phyloP scores from a whole-genome alignment of 2,329 filamentous ascomycete species.

The Alternaria atra region DNA sequence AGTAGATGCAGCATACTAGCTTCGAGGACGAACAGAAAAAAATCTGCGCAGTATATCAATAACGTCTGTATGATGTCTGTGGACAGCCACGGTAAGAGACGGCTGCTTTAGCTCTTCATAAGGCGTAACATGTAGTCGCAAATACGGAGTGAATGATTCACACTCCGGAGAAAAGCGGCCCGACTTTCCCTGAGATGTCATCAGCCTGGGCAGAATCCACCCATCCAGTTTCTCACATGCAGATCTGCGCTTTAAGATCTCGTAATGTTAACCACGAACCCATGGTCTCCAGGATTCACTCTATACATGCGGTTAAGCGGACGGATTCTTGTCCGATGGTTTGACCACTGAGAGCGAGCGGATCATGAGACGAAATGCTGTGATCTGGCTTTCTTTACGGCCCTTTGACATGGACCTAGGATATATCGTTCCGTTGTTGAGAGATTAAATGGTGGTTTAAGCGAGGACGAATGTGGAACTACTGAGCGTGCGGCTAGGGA shows the following conservation, averaged over 20 bases:
- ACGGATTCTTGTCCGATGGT: not conserved
- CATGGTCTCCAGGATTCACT: constrained; percentile 13
- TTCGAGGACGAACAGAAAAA: no score
- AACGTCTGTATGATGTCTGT: no score
- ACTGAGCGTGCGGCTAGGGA: constrained; percentile 8
- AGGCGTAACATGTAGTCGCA: no score
- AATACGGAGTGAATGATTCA: constrained; percentile 1
- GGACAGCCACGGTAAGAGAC: no score
- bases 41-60: no score
- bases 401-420: constrained; percentile 7
- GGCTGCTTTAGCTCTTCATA: no score
- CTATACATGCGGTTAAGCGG: constrained; percentile 4
- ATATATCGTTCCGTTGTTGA: constrained; percentile 17
- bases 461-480: constrained; percentile 6
- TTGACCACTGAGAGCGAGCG: constrained; percentile 14
- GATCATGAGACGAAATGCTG: constrained; percentile 3
- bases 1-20: no score
- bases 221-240: constrained; percentile 29
- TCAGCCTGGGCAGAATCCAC: constrained; percentile 12
- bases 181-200: constrained; percentile 21
- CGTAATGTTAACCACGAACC: constrained; percentile 32
- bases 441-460: constrained; percentile 13
- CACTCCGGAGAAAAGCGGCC: constrained; percentile 31
- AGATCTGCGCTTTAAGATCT: constrained; percentile 30
- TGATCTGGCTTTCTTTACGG: constrained; percentile 4